Base-by-base conservation (phyloP, 371 early-diverging fungal genomes). In the Mortierella sp. region DNA sequence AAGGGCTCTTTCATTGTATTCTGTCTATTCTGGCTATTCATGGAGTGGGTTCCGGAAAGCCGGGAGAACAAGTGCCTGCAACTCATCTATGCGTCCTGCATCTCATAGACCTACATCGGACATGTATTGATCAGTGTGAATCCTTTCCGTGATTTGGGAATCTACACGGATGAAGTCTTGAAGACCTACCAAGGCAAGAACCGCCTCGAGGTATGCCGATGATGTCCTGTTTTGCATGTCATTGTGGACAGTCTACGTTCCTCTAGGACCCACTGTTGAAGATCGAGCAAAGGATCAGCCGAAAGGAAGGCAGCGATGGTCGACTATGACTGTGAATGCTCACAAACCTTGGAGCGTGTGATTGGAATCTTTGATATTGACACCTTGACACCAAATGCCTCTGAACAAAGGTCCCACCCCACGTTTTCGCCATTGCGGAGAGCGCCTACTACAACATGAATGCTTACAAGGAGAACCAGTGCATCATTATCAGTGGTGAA, bases 391-490 rank as follows among this genome's bases (percentile, higher is more conserved):
- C 46, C 39, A 39, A 34, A 7, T 9, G 45, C 17, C 17, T n/a
- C 2, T 13, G 8, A 21, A 31, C 19, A 22, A 78, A 91, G 90
- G 87, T 94, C 79, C 87, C 94, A 29, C 94, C 94, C 19, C 94
- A 94, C 79, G 94, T 94, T 17, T 94, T 87, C 78, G 94, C 94
- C 46, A 92, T 94, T 78, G 94, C 94, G 40, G 94, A 94, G 79
- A 84, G 91, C 27, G 80, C 92, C 5, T 94, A 90, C 80, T 93
- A 94, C 66, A 92, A 93, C 70, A 97, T 98, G 96, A 91, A 95
- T 52, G 92, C 91, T 45, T 97, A 98, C 84, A 96, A 94, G 78
- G 98, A 97, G 76, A 96, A 95, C 73, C 99, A 98, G 76, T 98
- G 98, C 85, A 94, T 97, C 63, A 98, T 98, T 59, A 98, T 98